Evolutionary conservation across 2,329 filamentous ascomycete genomes (phyloP).

Genomic region (Aspergillus arachidicola): DNA sequence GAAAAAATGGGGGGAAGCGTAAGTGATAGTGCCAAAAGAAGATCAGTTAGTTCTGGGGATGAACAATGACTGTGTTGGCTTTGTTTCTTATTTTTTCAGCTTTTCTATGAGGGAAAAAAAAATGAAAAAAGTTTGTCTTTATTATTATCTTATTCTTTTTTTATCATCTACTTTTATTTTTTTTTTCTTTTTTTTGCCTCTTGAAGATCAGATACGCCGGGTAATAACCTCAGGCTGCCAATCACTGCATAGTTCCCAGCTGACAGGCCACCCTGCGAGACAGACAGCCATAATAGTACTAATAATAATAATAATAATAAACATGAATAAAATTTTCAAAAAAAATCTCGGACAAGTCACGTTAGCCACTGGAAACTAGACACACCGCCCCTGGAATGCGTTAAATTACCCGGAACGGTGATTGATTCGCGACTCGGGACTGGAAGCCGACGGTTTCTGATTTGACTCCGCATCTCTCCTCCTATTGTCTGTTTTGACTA

Average conservation of each 20-base stretch:
- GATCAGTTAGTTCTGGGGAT: neutral
- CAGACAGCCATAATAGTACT: neutral
- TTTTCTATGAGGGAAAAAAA: constrained; percentile 4
- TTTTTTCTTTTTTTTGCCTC: neutral
- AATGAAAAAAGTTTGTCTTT: neutral
- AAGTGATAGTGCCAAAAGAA: constrained; percentile 3
- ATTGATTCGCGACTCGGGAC: neutral
- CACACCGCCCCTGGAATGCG: constrained; percentile 16
- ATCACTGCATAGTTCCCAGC: neutral
- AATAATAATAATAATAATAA: neutral
- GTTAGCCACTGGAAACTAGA: neutral
- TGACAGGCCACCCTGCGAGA: neutral
- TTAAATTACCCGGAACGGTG: constrained; percentile 11
- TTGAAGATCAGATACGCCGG: constrained; percentile 5
- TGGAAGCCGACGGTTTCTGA: neutral
- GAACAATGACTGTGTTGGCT: neutral
- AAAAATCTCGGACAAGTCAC: constrained; percentile 1
- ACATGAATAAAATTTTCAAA: neutral
- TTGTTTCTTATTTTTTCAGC: neutral
- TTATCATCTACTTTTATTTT: neutral
- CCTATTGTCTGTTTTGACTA: neutral
- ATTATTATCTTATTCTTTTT: neutral
- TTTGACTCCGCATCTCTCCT: constrained; percentile 5
- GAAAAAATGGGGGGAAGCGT: constrained; percentile 18
- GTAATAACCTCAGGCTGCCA: constrained; percentile 2